Percentiles rank a stretch among this genome's conserved stretches.
These are phyloP conservation scores for Pythium plurisporium DNA, from an alignment of 352 stramenopile species.

Conservation along the genomic window DNA sequence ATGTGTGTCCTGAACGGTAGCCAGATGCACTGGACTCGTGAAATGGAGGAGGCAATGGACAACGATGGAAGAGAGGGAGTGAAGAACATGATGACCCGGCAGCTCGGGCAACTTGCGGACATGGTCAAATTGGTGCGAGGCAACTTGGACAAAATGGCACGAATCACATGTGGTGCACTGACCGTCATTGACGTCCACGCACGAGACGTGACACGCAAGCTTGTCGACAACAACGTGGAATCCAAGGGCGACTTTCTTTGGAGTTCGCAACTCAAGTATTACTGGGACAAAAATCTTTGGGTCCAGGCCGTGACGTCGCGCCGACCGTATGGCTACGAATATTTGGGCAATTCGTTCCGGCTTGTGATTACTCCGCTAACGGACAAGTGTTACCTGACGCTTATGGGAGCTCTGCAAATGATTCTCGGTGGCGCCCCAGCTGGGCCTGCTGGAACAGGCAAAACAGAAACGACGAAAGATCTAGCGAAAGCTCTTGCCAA, in stretches of 20 bases:
- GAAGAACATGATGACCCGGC: slow-evolving; percentile 66
- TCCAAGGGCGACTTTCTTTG: slow-evolving; percentile 87
- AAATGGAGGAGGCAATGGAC: slow-evolving; percentile 87
- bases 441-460: slow-evolving; percentile 91
- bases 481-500: slow-evolving; percentile 93
- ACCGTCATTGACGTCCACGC: slow-evolving; percentile 96
- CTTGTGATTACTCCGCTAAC: slow-evolving; percentile 96
- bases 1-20: slow-evolving; percentile 90
- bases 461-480: slow-evolving; percentile 96
- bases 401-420: slow-evolving; percentile 96
- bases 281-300: slow-evolving; percentile 90
- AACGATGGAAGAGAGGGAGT: slow-evolving; percentile 72
- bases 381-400: slow-evolving; percentile 95
- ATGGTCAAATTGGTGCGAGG: slow-evolving; percentile 92
- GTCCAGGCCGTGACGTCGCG: slow-evolving; percentile 88
- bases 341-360: slow-evolving; percentile 94
- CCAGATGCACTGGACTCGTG: slow-evolving; percentile 93
- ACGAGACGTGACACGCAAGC: slow-evolving; percentile 91
- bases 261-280: slow-evolving; percentile 90
- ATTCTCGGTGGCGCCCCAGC: slow-evolving; percentile 92
- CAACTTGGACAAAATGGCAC: slow-evolving; percentile 82
- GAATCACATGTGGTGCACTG: slow-evolving; percentile 87
- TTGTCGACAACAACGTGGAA: slow-evolving; percentile 87
- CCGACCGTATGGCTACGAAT: slow-evolving; percentile 94
- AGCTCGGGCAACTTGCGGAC: slow-evolving; percentile 88